These are phyloP conservation scores for Saitozyma sp. DNA, from an alignment of 768 basidiomycete species.

Conservation along the genomic window DNA sequence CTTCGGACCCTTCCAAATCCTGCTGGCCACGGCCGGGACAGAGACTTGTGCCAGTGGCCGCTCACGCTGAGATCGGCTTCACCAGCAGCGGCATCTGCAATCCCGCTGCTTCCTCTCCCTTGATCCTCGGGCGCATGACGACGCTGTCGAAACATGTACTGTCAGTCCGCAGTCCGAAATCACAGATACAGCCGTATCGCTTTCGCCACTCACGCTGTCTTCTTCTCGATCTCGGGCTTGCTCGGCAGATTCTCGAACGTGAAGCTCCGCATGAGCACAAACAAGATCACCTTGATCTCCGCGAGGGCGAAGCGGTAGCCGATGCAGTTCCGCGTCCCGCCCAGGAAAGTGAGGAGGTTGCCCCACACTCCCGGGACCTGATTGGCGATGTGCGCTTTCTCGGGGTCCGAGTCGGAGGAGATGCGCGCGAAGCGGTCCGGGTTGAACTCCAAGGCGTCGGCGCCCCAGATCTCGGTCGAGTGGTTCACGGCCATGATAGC, in stretches of 20 bases:
- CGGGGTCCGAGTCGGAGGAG: slow-evolving; percentile 26
- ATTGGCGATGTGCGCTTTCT: slow-evolving; percentile 19
- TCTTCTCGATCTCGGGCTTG: slow-evolving; percentile 45
- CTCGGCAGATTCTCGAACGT: slow-evolving; percentile 44
- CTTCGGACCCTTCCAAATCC: too few relatives aligned
- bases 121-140: slow-evolving; percentile 45
- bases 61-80: slow-evolving; percentile 12
- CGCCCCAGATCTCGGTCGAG: slow-evolving; percentile 44
- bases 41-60: too few relatives aligned
- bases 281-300: slow-evolving; percentile 52
- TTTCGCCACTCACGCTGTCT: slow-evolving; percentile 38
- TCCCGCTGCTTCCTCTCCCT: slow-evolving; percentile 45
- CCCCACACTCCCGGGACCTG: slow-evolving; percentile 50
- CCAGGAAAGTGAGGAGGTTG: slow-evolving; percentile 50
- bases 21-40: too few relatives aligned
- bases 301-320: slow-evolving; percentile 52
- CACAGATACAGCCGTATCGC: not conserved
- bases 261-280: slow-evolving; percentile 48
- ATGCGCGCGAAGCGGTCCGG: slow-evolving; percentile 26
- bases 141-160: slow-evolving; percentile 20
- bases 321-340: slow-evolving; percentile 48
- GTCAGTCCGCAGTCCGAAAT: slow-evolving; percentile 2
- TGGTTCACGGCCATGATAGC: slow-evolving; percentile 51
- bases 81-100: slow-evolving; percentile 49
- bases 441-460: slow-evolving; percentile 46